Evolutionary conservation across 345 rosid species (phyloP), one percentile per base, ranked within the genome.

Genomic region (Citrus reticulata): DNA sequence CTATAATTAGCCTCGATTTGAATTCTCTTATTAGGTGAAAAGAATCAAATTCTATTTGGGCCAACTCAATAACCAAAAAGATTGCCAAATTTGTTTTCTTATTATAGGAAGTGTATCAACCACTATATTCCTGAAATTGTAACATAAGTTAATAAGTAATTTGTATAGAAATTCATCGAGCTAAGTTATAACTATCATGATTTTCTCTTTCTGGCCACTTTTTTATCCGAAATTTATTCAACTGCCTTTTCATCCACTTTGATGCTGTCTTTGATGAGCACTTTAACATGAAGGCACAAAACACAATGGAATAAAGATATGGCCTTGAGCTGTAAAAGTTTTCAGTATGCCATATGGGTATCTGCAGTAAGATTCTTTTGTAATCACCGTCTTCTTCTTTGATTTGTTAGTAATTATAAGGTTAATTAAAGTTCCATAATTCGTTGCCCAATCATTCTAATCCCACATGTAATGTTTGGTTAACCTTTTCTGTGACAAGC

Each of bases 381-480:
- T 57, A 6, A 11, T 35, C 39, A 2, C 13, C 4, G 14, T 58
- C 17, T 6, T 64, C 17, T 61, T 24, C 20, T 6, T 46, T 49
- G 29, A 10, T 49, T 22, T 46, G 51, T 24, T 7, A 22, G 39
- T 30, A 29, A 7, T 22, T 49, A 60, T 39, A 25, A 16, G 54
- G 37, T 60, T 10, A 10, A 42, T 74, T 3, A 29, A 58, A 37
- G 32, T 60, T 60, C 42, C 77, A 61, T 62, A 22, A 46, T 75
- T 75, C 10, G 10, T 24, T 39, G 39, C 25, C 22, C 58, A 60
- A 64, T 64, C 60, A 64, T 30, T 22, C 61, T 64, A 22, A 65
- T 65, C 71, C 30, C 78, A 75, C 78, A 64, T 65, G 78, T 51
- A 13, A 64, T 64, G 78, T 75, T 20, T 24, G 27, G 22, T 67